A percentile compares a stretch with the other conserved stretches of the same genome.
Conservation (phyloP, 805 yeast genomes). For the Wickerhamomyces mucosus region DNA sequence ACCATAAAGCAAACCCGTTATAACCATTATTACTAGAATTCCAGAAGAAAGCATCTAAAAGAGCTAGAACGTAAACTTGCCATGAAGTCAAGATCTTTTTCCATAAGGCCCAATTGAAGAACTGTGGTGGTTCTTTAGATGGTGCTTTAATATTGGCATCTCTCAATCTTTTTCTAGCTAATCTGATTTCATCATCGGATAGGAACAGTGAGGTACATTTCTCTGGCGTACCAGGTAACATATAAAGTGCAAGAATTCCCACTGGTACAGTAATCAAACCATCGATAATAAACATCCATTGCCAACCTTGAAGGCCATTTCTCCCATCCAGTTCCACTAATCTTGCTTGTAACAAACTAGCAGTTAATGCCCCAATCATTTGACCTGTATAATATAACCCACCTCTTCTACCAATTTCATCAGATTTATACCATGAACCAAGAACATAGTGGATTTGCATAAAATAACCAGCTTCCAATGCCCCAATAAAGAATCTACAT, state of each 20-base stretch:
- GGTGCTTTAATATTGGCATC: slow-evolving; percentile 24
- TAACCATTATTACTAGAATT: slow-evolving; percentile 39
- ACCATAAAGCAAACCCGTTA: slow-evolving; percentile 38
- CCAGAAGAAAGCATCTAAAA: slow-evolving; percentile 50
- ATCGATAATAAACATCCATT: slow-evolving; percentile 61
- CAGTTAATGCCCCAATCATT: slow-evolving; percentile 48
- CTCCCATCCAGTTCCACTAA: slow-evolving; percentile 33
- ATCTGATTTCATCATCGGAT: slow-evolving; percentile 46
- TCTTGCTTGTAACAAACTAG: slow-evolving; percentile 52
- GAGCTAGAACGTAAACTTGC: slow-evolving; percentile 45
- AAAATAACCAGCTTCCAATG: slow-evolving; percentile 58
- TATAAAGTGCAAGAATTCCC: slow-evolving; percentile 18
- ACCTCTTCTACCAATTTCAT: slow-evolving; percentile 52
- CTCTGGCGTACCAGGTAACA: slow-evolving; percentile 62
- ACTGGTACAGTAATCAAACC: slow-evolving; percentile 38
- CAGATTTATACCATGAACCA: slow-evolving; percentile 49
- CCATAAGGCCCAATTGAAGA: slow-evolving; percentile 42
- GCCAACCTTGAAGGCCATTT: slow-evolving; percentile 47
- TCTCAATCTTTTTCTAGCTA: slow-evolving; percentile 37
- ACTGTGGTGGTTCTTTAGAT: slow-evolving; percentile 13
- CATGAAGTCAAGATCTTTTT: slow-evolving; percentile 41
- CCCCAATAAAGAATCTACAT: slow-evolving; percentile 56
- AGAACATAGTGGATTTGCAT: slow-evolving; percentile 52
- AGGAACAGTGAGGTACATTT: slow-evolving; percentile 43
- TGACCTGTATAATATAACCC: slow-evolving; percentile 55